Conservation (phyloP, 345 rosid genomes). For the Syzygium aqueum region DNA sequence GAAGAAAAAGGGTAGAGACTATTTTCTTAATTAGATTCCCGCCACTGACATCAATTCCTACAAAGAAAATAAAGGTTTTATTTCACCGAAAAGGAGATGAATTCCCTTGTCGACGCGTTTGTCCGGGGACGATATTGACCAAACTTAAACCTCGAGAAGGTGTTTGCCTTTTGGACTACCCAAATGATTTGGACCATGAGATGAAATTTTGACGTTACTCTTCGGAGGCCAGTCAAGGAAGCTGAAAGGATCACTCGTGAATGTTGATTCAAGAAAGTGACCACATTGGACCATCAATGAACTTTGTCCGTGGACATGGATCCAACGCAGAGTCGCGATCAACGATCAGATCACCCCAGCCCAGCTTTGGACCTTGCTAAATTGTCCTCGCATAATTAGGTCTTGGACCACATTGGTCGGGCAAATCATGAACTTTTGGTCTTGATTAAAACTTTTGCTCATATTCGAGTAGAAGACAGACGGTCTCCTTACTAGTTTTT, state of each 20-base stretch:
- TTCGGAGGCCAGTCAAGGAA: neutral
- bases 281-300: neutral
- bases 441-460: no score
- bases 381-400: neutral
- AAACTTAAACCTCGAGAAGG: neutral
- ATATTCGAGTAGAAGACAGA: neutral
- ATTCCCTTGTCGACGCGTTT: neutral
- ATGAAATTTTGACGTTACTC: neutral
- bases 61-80: neutral
- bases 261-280: neutral
- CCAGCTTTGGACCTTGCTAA: neutral
- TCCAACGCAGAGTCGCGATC: neutral
- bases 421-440: neutral
- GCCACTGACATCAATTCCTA: neutral
- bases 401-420: neutral
- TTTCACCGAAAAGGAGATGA: neutral
- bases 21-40: neutral
- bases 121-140: neutral
- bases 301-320: neutral
- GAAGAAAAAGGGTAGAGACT: neutral
- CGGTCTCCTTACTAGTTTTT: neutral
- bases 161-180: neutral
- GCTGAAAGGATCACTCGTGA: neutral
- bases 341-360: neutral
- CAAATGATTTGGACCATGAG: neutral